phyloP scores from a whole-genome alignment of 768 basidiomycete species.

The Pholiota molesta region DNA sequence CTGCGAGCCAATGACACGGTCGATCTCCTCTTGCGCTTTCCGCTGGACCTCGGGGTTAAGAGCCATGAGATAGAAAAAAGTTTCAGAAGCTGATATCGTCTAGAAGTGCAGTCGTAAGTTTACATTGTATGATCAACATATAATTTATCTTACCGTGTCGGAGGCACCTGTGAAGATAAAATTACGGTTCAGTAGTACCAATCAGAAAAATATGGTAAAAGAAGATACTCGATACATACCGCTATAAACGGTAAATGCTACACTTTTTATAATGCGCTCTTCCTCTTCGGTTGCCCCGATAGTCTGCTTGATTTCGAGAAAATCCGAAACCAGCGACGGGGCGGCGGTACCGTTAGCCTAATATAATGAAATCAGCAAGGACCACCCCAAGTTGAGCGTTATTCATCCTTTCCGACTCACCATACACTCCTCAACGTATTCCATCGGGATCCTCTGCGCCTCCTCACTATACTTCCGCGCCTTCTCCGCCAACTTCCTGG shows the following conservation, averaged over 20 bases:
- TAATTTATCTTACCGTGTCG: background rate
- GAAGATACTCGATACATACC: slow-evolving; percentile 14
- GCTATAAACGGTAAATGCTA: slow-evolving; percentile 21
- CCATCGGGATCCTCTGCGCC: slow-evolving; percentile 14
- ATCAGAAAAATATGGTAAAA: background rate
- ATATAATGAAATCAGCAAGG: too few species aligned
- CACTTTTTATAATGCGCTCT: slow-evolving; percentile 11
- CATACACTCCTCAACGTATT: slow-evolving; percentile 10
- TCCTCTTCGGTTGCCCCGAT: slow-evolving; percentile 14
- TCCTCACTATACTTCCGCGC: slow-evolving; percentile 3
- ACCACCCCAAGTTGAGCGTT: too few species aligned
- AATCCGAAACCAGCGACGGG: slow-evolving; percentile 17
- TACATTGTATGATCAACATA: too few species aligned
- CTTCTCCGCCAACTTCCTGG: slow-evolving; percentile 9
- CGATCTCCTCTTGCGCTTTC: slow-evolving; percentile 36
- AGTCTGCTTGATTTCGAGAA: slow-evolving; percentile 17
- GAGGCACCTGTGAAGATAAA: background rate
- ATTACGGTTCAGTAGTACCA: too few species aligned
- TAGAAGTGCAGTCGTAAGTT: background rate
- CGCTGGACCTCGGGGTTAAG: slow-evolving; percentile 32
- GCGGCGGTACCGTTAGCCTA: slow-evolving; percentile 17
- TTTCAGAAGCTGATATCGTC: slow-evolving; percentile 16
- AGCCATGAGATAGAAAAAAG: slow-evolving; percentile 32
- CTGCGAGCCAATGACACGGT: slow-evolving; percentile 30
- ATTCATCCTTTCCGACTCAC: too few species aligned